Evolutionary conservation across 306 rosid genomes (phyloP), one percentile per base, ranked within the genome.

Genomic region (Glycyrrhiza uralensis): DNA sequence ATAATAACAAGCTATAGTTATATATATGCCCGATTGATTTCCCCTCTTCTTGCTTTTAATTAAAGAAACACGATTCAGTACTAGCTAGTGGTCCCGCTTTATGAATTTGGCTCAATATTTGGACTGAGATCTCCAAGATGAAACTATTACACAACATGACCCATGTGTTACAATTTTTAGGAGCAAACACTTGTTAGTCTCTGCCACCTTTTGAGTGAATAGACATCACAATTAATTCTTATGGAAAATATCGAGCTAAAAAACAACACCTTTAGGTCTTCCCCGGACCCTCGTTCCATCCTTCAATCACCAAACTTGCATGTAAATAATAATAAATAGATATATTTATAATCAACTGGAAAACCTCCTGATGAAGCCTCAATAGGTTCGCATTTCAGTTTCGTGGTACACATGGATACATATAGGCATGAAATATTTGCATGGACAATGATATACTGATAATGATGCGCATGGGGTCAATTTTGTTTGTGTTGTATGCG

Each of bases 401-500:
- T 28, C n/a, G 32, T 20, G 44, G 13, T 36, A 49, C 18, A 46
- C 2, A 28, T 10, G 32, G 51, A 29, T 2, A 10, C 14, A 38
- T 38, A 38, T 38, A 38, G 14, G 36, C 32, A 13, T 28, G n/a
- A 0, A 42, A 28, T 20, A 41, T 41, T 17, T 74, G 62, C 22
- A 60, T 77, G 64, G 62, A 60, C 75, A 47, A 15, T 39, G 60
- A 66, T 66, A 67, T 42, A 18, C 1, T 39, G 28, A 71, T 17
- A 29, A 56, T 47, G n/a, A 72, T 72, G 45, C 71, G 66, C 67
- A 30, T 35, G 66, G 20, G 49, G 80, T 74, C 82, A 79, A 60
- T 60, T 82, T 80, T 85, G 86, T 84, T 80, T 58, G 85, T 87
- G 83, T 66, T 86, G 84, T 79, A 74, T 51, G 41, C 29, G 68